Evolutionary conservation across 1,284 basidiomycete genomes (phyloP), one percentile per base, ranked within the genome.

Genomic region (Trichosporon ovoides): DNA sequence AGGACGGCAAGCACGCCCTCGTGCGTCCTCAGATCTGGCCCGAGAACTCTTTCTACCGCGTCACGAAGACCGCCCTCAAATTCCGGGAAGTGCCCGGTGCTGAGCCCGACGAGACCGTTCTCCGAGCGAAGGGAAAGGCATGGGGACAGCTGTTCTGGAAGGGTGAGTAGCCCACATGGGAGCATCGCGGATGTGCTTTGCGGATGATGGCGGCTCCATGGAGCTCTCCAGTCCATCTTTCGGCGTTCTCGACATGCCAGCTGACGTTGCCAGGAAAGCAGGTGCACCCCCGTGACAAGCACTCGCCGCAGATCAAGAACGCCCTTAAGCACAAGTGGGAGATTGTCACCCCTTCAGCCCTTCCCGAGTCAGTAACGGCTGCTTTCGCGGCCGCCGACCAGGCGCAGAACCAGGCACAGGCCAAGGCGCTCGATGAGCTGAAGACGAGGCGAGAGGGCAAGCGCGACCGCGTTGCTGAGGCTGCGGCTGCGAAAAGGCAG

Each of bases 131-230:
- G 34, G 71, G 69, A 13, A 65, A 67, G 40, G 69, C 63, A 1
- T 73, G 69, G 69, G 71, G 66, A 24, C 60, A 68, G 56, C 55
- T 66, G 24, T 70, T 73, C 61, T 64, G 62, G 62, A 64, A 66
- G 56, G 69, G 71, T 73, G 50, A 56, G 67, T 66, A 7, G 28
- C 12, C 2, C 19, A 6, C 40, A 11, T 5, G 9, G 16, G 18
- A 22, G 22, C 46, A 19, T n/a, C n/a, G 19, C 12, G 4, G 12
- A n/a, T 34, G n/a, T 24, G 13, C 9, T 34, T 24, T 13, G 31
- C 16, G 11, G 13, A 16, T 24, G 12, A 18, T 28, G 18, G 24
- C 2, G 12, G 14, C 7, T 31, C 31, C 12, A 24, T 19, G 43
- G 13, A 13, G 13, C 20, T 50, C 20, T 18, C 12, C 3, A n/a